Conservation (phyloP, 352 stramenopile species). For the Phytophthora fragariaefolia region DNA sequence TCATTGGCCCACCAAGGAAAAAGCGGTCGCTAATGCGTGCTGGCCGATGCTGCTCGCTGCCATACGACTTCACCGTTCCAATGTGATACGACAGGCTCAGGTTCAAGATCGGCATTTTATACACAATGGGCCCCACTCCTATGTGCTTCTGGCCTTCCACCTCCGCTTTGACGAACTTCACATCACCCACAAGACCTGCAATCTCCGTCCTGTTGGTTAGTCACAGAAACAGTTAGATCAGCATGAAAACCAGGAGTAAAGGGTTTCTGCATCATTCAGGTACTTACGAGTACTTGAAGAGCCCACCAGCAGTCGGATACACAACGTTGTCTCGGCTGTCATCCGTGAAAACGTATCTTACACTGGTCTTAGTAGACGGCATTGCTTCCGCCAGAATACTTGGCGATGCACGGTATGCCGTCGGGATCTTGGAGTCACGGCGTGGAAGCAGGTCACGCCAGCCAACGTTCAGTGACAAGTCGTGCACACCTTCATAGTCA, state of each 20-base stretch:
- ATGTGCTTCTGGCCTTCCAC: conserved; percentile 87
- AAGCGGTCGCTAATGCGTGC: conserved; percentile 93
- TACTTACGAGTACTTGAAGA: conserved; percentile 88
- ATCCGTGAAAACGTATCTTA: conserved; percentile 94
- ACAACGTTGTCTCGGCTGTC: conserved; percentile 90
- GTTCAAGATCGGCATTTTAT: conserved; percentile 78
- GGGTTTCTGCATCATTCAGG: not conserved
- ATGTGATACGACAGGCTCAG: conserved; percentile 84
- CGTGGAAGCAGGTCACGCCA: conserved; percentile 90
- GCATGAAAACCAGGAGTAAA: not conserved
- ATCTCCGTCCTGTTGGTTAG: conserved; percentile 78
- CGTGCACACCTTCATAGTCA: conserved; percentile 87
- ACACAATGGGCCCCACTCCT: conserved; percentile 64
- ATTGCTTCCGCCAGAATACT: conserved; percentile 91
- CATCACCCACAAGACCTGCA: conserved; percentile 85
- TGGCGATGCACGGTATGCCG: conserved; percentile 88
- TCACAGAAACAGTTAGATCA: conserved; percentile 6
- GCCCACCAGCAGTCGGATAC: conserved; percentile 86
- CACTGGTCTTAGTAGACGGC: conserved; percentile 91
- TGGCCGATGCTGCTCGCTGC: conserved; percentile 70
- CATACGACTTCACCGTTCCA: conserved; percentile 83
- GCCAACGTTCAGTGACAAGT: conserved; percentile 84
- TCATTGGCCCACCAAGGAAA: conserved; percentile 91
- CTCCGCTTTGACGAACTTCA: conserved; percentile 90
- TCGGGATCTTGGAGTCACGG: conserved; percentile 84